Evolutionary conservation across 73 alveolate genomes (phyloP), one percentile per base, ranked within the genome.

Genomic region (Stentor coeruleus): DNA sequence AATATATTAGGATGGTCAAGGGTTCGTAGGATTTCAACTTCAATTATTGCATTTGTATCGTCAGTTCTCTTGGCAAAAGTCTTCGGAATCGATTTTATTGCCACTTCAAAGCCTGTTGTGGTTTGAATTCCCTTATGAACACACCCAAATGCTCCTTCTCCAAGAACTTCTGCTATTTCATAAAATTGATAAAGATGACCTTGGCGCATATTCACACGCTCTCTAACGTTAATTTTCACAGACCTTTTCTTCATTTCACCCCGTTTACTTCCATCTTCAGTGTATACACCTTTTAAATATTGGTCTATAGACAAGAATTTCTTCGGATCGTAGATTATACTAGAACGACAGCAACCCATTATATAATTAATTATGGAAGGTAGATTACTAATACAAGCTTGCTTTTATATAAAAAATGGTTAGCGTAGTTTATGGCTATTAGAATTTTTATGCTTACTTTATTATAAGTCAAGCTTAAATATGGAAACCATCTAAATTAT

Each of bases 1-100:
- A 86, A 86, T 15, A 86, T 84, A 37, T 86, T 86, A n/a, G 92
- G 92, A 73, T 86, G 92, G 59, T 86, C 92, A 20, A 84, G 41
- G 38, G 66, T 58, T 41, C 73, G 60, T 38, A 84, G 28, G 3
- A 86, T 66, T n/a, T 75, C 72, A 14, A 86, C 74, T 60, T 86
- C 92, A 14, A 20, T 66, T 28, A 58, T 36, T 37, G 31, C 40
- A 28, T 76, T 76, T 41, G 82, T 84, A 38, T 84, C 87, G 6
- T 72, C 87, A 60, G 66, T 83, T 49, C 76, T 72, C n/a, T 57
- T 41, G 15, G 38, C 31, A 3, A 59, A 36, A 35, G 59, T 80
- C 75, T 84, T 82, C 26, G 35, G 35, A 3, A 84, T 76, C 15
- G 83, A 55, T 81, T 84, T 84, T 26, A 84, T 59, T 3, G 90